Base-by-base conservation (phyloP, 306 rosid species). In the Cajanus cajan region DNA sequence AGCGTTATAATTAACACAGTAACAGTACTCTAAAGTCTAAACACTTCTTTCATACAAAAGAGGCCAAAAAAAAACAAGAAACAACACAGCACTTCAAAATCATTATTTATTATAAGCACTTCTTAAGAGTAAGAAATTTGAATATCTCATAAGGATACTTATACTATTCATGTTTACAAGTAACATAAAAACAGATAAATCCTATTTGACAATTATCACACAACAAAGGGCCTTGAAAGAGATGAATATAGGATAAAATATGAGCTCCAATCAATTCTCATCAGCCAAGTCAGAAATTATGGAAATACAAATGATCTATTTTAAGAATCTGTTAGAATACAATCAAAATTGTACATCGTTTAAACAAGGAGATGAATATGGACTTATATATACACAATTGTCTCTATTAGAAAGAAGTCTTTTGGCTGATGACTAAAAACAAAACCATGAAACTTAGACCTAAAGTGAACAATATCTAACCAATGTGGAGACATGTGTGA, bases 1-100 rank as follows among this genome's bases (percentile, higher is more conserved):
- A 79, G 78, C 47, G 62, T 37, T 59, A 34, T 8, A 36, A 69
- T 21, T 54, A 25, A 77, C 76, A 82, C 33, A 18, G 40, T 28
- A 45, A 45, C 34, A 55, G 10, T 45, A 33, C 22, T 41, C 15
- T 14, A 52, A 21, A 62, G 68, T 34, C 44, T 61, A 36, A 36
- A 63, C 58, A 19, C 7, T 47, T 50, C 13, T 28, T 50, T n/a
- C 52, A 50, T 12, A 41, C 5, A 51, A 45, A 59, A 31, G 14
- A 61, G 68, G 19, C 19, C 16, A 51, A 6, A 22, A 57, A 22
- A n/a, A 58, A 31, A 5, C 41, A 68, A 43, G 39, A 68, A 68
- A 68, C 13, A 43, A 44, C 7, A 22, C 40, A 25, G 12, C 44
- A 51, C 18, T 66, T 59, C 18, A 37, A 77, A 67, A 15, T 33